Base-by-base conservation (phyloP, 1,284 basidiomycete genomes). In the Exobasidium rhododendri region DNA sequence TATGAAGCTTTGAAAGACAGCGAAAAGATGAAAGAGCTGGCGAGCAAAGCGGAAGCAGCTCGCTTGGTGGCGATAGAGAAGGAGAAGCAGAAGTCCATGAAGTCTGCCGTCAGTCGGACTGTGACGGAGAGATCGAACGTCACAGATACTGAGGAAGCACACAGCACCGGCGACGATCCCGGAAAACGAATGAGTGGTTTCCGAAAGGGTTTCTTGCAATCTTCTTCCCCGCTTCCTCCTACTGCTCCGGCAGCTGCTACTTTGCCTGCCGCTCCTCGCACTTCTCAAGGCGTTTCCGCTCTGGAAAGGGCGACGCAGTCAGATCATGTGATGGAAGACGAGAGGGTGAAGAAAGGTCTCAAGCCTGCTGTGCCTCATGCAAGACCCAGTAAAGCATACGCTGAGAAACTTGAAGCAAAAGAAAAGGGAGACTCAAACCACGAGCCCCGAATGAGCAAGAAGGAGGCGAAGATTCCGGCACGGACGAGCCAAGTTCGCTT, bases 351-450 rank as follows among this genome's bases (percentile, higher is more conserved):
- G 24, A 61, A 68, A 58, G 75, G 74, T 1, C 65, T 77, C n/a
- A 64, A 67, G 5, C 70, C 75, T 2, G 68, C 64, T 3, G 67
- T 75, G 1, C 76, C 76, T 2, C 76, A 78, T 51, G 76, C 76
- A 4, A 52, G 76, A 14, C 76, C 76, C 14, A 68, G 70, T n/a
- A 78, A 78, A 55, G 75, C 76, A 29, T 78, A 67, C 55, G 72
- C 71, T 0, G 70, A 70, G 43, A 72, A 71, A 54, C 67, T 78
- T 6, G 61, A 62, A 50, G 56, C 63, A 59, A 22, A 53, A 61
- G 22, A 59, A 62, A 22, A 28, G 29, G 22, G 30, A 4, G 29
- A 60, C 14, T n/a, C n/a, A n/a, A n/a, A n/a, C n/a, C n/a, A n/a
- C n/a, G n/a, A n/a, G n/a, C n/a, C n/a, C n/a, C 32, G n/a, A 32